Evolutionary conservation across 164 flowering plant species (phyloP).

Genomic region (Aristolochia californica): DNA sequence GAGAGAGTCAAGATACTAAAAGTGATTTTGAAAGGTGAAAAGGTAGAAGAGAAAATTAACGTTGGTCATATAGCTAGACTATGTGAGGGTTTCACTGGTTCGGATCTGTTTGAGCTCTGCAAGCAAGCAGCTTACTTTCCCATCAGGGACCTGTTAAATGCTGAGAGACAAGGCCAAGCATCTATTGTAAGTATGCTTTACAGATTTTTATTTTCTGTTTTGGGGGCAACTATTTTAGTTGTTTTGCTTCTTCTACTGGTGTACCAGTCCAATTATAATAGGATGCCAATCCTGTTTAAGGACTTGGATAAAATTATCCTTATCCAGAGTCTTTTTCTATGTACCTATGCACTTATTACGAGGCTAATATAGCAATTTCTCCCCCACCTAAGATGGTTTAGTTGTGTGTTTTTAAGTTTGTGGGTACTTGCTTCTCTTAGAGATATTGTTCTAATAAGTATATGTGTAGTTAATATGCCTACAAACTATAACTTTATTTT

Average conservation of each 20-base stretch:
- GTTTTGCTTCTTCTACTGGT: not conserved
- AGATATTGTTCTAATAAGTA: too few relatives aligned
- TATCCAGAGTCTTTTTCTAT: too few relatives aligned
- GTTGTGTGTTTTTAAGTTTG: too few relatives aligned
- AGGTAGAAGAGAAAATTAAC: constrained; percentile 52
- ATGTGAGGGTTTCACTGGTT: constrained; percentile 88
- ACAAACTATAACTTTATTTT: too few relatives aligned
- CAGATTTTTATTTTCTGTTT: not conserved
- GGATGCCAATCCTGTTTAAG: too few relatives aligned
- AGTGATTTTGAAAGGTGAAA: constrained; percentile 80
- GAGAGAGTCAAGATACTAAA: constrained; percentile 79
- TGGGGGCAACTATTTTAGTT: not conserved
- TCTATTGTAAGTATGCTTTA: constrained; percentile 35
- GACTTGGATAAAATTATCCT: too few relatives aligned
- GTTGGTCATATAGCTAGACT: constrained; percentile 52
- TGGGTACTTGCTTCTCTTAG: too few relatives aligned
- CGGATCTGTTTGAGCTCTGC: constrained; percentile 95
- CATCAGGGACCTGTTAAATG: constrained; percentile 69
- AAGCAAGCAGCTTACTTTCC: constrained; percentile 94
- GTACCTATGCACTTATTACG: too few relatives aligned
- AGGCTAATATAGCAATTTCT: too few relatives aligned
- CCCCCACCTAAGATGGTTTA: too few relatives aligned
- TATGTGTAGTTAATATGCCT: too few relatives aligned
- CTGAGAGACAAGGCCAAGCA: constrained; percentile 57
- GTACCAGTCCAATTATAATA: not conserved